phyloP scores from a whole-genome alignment of 2,329 filamentous ascomycete genomes.

The Fusarium pseudoanthophilum region DNA sequence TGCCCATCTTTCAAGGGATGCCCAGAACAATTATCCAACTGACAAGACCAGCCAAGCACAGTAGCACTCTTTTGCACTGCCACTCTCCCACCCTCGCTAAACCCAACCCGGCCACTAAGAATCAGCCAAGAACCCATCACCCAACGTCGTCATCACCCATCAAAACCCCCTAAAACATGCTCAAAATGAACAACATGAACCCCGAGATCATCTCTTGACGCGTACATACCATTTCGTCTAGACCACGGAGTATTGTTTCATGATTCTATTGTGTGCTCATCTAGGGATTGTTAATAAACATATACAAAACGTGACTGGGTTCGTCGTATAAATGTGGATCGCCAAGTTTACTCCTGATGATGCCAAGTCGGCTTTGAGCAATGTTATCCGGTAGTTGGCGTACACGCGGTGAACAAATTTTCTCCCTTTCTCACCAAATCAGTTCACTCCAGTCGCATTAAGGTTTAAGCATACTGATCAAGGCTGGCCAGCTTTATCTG shows the following conservation, averaged over 20 bases:
- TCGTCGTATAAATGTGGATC: slow-evolving; percentile 23
- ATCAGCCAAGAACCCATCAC: neutral
- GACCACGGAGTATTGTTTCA: neutral
- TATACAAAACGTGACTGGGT: slow-evolving; percentile 3
- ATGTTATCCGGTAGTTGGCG: slow-evolving; percentile 19
- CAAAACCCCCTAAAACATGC: neutral
- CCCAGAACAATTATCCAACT: neutral
- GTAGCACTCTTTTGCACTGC: slow-evolving; percentile 16
- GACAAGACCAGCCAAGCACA: slow-evolving; percentile 7
- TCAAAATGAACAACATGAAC: neutral
- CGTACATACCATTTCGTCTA: neutral
- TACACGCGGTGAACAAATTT: slow-evolving; percentile 5
- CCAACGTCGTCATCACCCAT: neutral
- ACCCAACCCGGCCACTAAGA: neutral
- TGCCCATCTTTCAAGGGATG: neutral
- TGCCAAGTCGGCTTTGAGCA: slow-evolving; percentile 19
- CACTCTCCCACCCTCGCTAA: slow-evolving; percentile 10
- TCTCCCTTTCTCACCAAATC: neutral
- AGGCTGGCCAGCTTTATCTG: neutral
- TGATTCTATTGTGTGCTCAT: neutral
- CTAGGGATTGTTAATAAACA: neutral
- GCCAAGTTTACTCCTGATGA: slow-evolving; percentile 8
- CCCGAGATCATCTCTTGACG: neutral
- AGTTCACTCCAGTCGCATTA: neutral
- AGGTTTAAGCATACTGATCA: neutral